Evolutionary conservation across 2,329 filamentous ascomycete genomes (phyloP), one percentile per base, ranked within the genome.

Genomic region (Emergomyces africanus): DNA sequence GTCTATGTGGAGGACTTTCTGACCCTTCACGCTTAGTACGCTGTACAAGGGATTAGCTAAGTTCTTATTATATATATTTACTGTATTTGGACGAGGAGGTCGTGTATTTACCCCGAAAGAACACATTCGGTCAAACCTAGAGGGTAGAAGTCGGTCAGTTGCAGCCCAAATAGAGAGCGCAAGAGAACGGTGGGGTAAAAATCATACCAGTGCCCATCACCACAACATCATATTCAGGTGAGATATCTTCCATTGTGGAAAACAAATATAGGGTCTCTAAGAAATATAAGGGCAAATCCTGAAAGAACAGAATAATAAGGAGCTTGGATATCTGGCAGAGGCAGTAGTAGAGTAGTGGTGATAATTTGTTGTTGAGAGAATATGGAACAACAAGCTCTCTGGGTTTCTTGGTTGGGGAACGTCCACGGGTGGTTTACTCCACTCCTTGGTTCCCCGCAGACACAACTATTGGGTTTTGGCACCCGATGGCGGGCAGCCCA

Each of bases 1-100:
- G 79, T 97, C 94, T 74, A 99, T 96, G 80, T 99, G 94, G 65
- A 99, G 83, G 71, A 99, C 94, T 81, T 97, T 97, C 82, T 95
- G 92, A 75, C 92, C 92, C 82, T 97, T 96, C 70, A 97, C 92
- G 79, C 90, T 96, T 73, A 97, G 80, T 63, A 99, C 91, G 77
- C 91, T 90, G 69, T 61, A 65, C 56, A 54, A 58, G 57, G 42
- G 57, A 65, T 66, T 60, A 69, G 49, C 12, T 49, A 20, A 54
- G 20, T 15, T 23, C n/a, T 54, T 23, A 60, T 49, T 30, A 33
- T 39, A 28, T 20, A 60, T 42, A 50, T 50, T 23, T 30, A 50
- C 39, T 20, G 15, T 44, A 23, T 30, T 41, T 56, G 30, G 57
- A 28, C 10, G 51, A 54, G 6, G 3, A 35, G 54, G 20, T 42